A percentile compares a stretch with the other conserved stretches of the same genome.
These are phyloP conservation scores for Bipolaris cookei DNA, from an alignment of 2,329 filamentous ascomycete genomes.

Conservation along the genomic window DNA sequence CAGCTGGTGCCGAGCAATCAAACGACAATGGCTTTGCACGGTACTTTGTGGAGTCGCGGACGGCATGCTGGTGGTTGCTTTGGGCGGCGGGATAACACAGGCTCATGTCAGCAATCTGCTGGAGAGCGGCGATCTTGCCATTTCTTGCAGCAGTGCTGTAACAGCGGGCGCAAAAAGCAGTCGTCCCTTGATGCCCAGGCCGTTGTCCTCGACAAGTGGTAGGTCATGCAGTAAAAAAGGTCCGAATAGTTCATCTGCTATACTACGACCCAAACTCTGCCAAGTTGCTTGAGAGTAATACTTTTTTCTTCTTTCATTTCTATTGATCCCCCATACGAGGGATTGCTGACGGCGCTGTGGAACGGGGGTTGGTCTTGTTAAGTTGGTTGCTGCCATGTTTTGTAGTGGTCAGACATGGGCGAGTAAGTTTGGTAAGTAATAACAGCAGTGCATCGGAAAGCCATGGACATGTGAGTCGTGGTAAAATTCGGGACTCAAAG, in stretches of 20 bases:
- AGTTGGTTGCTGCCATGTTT: neutral
- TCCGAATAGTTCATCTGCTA: conserved; percentile 1
- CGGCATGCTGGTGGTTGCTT: conserved; percentile 19
- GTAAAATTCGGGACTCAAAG: conserved; percentile 29
- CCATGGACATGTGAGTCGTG: neutral
- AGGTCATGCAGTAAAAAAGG: neutral
- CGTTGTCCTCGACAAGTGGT: neutral
- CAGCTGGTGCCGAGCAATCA: conserved; percentile 7
- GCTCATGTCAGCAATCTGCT: conserved; percentile 10
- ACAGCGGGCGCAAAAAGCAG: conserved; percentile 10
- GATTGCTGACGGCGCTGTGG: neutral
- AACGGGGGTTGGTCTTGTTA: neutral
- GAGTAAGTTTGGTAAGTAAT: neutral
- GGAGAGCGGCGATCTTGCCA: conserved; percentile 6
- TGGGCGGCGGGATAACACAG: conserved; percentile 16
- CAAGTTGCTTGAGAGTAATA: conserved; percentile 23
- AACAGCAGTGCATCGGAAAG: neutral
- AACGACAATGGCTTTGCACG: conserved; percentile 11
- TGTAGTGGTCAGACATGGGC: neutral
- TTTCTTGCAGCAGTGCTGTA: conserved; percentile 5
- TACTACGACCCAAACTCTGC: conserved; percentile 6
- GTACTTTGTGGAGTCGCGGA: conserved; percentile 7
- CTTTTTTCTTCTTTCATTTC: neutral
- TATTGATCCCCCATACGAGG: neutral
- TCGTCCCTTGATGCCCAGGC: neutral